Evolutionary conservation across 2,329 filamentous ascomycete genomes (phyloP).

Genomic region (Lachnellula subtilissima): DNA sequence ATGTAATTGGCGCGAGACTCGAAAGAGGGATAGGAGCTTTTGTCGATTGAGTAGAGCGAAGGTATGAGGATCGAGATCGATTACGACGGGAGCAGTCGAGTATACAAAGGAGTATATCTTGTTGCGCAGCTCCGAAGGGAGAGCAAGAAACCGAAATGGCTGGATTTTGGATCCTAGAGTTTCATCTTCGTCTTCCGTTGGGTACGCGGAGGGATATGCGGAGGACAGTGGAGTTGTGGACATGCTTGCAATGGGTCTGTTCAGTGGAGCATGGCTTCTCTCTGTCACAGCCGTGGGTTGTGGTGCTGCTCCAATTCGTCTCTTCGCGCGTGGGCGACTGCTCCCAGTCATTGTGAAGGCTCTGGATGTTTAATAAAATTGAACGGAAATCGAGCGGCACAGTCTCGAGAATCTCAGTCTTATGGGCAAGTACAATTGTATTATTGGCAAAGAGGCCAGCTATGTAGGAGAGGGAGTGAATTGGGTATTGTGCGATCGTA

Average conservation of each 20-base stretch:
- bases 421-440: constrained; percentile 8
- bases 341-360: neutral
- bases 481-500: neutral
- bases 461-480: neutral
- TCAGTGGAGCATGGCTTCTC: neutral
- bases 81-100: constrained; percentile 43
- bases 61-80: constrained; percentile 65
- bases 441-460: constrained; percentile 14
- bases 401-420: neutral
- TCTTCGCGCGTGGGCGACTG: neutral
- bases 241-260: constrained; percentile 4
- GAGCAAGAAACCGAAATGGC: constrained; percentile 60
- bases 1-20: constrained; percentile 57
- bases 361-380: neutral
- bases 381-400: neutral
- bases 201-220: constrained; percentile 26
- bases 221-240: constrained; percentile 18
- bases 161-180: constrained; percentile 8
- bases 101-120: constrained; percentile 65
- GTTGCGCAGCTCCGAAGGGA: constrained; percentile 66
- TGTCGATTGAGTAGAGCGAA: constrained; percentile 56
- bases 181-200: constrained; percentile 11
- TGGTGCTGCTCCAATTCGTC: neutral
- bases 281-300: neutral
- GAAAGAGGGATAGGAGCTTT: constrained; percentile 50